phyloP scores from a whole-genome alignment of 768 basidiomycete species.

The Lactifluus echinatus region DNA sequence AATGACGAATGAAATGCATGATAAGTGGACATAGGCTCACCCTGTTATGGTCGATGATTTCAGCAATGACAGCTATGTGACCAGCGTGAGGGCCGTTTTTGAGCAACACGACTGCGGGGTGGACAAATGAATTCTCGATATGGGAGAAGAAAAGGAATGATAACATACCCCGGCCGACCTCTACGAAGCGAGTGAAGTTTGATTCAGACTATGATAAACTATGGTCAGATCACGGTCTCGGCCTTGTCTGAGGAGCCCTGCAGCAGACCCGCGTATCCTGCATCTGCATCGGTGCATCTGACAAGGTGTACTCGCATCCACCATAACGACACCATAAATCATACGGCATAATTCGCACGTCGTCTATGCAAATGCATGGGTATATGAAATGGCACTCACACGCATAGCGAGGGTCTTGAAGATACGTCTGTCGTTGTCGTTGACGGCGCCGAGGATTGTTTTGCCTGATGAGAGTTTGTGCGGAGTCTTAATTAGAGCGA shows the following conservation, averaged over 20 bases:
- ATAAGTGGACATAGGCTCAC: constrained; percentile 37
- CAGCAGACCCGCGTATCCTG: no score
- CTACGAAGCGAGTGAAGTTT: constrained; percentile 94
- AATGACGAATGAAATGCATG: neutral
- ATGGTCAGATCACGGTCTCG: neutral
- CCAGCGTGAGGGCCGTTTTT: constrained; percentile 78
- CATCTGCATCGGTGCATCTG: neutral
- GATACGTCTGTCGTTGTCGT: constrained; percentile 11
- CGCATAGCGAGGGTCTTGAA: constrained; percentile 15
- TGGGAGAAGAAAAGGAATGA: neutral
- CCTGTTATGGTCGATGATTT: constrained; percentile 99
- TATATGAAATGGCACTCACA: constrained; percentile 8
- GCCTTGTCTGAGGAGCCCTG: neutral
- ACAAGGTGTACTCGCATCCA: neutral
- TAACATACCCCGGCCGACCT: constrained; percentile 85
- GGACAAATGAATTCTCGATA: neutral
- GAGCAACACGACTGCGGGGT: constrained; percentile 80
- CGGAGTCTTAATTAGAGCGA: constrained; percentile 13
- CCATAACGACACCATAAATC: neutral
- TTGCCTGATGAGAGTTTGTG: constrained; percentile 3
- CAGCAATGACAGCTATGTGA: constrained; percentile 89
- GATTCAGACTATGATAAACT: constrained; percentile 34
- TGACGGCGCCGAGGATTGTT: constrained; percentile 2
- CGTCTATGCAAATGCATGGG: neutral
- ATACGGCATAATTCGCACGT: neutral